Percentiles rank a stretch among this genome's conserved stretches.
These are phyloP conservation scores for Pelargonium fulgidum DNA, from an alignment of 441 rosid species.

Conservation along the genomic window DNA sequence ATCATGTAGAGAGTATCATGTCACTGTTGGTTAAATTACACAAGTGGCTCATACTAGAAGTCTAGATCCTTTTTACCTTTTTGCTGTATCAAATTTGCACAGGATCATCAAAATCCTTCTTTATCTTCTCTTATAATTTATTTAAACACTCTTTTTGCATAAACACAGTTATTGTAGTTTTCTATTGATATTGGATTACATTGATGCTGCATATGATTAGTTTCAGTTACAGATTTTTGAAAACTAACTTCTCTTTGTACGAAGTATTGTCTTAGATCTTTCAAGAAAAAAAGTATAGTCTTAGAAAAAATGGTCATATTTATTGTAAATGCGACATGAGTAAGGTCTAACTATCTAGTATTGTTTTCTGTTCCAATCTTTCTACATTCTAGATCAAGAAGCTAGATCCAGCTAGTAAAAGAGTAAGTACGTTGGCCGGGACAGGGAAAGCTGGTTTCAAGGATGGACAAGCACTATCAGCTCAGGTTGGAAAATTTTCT, in stretches of 20 bases:
- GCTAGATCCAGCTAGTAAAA: conserved; percentile 68
- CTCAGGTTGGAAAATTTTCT: conserved; percentile 53
- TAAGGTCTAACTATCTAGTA: not conserved
- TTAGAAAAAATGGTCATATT: not conserved
- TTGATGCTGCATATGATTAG: not conserved
- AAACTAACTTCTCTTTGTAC: not conserved
- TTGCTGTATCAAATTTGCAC: not conserved
- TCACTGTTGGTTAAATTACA: no score
- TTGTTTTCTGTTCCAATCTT: conserved; percentile 6
- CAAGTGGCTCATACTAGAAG: no score
- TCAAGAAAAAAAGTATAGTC: no score
- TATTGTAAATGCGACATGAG: not conserved
- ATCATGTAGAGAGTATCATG: no score
- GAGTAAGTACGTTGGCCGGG: conserved; percentile 75
- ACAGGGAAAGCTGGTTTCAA: conserved; percentile 94
- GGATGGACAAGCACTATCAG: conserved; percentile 61
- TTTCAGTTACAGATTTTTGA: conserved; percentile 7
- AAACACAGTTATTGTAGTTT: not conserved
- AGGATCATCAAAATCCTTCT: not conserved
- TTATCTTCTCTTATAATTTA: no score
- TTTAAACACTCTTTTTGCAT: no score
- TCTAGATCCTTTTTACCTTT: no score
- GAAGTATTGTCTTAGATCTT: not conserved
- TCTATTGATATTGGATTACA: not conserved
- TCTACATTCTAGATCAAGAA: conserved; percentile 63